Percentiles rank a stretch among this genome's conserved stretches.
Conservation (phyloP, 805 yeast genomes). For the Candida qinlingensis region DNA sequence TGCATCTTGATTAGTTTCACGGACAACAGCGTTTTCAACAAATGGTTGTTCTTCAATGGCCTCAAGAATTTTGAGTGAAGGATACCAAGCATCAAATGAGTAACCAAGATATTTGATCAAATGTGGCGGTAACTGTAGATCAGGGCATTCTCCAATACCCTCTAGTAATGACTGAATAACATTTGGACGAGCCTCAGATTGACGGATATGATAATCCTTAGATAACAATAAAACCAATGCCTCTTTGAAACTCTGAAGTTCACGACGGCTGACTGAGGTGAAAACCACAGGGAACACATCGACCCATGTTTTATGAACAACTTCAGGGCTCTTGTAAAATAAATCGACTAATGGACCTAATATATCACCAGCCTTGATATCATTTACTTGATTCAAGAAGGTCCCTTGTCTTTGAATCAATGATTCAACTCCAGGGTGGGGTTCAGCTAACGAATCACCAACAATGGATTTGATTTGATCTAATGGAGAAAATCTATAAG, state of each 20-base stretch:
- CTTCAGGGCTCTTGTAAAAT: constrained; percentile 73
- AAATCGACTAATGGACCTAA: constrained; percentile 71
- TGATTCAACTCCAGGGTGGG: constrained; percentile 22
- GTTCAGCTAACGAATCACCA: constrained; percentile 19
- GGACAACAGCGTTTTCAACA: constrained; percentile 66
- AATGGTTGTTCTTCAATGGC: constrained; percentile 53
- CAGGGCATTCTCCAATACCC: constrained; percentile 72
- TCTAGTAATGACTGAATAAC: constrained; percentile 80
- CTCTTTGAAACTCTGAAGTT: constrained; percentile 79
- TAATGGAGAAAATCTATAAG: constrained; percentile 50
- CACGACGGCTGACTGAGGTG: constrained; percentile 67
- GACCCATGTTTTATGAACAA: constrained; percentile 81
- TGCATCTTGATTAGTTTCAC: constrained; percentile 87
- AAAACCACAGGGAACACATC: constrained; percentile 78
- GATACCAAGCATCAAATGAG: constrained; percentile 88
- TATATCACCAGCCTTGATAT: constrained; percentile 52
- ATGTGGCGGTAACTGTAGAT: constrained; percentile 86
- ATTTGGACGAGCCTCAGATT: constrained; percentile 79
- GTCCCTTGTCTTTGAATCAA: constrained; percentile 31
- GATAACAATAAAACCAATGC: constrained; percentile 74
- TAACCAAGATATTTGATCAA: constrained; percentile 82
- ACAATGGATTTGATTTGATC: constrained; percentile 30
- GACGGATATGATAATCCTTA: constrained; percentile 90
- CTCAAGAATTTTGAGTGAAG: constrained; percentile 80
- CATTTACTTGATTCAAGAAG: constrained; percentile 24